Evolutionary conservation across 148 eudicot species (phyloP).

Genomic region (Suaeda aralocaspica): DNA sequence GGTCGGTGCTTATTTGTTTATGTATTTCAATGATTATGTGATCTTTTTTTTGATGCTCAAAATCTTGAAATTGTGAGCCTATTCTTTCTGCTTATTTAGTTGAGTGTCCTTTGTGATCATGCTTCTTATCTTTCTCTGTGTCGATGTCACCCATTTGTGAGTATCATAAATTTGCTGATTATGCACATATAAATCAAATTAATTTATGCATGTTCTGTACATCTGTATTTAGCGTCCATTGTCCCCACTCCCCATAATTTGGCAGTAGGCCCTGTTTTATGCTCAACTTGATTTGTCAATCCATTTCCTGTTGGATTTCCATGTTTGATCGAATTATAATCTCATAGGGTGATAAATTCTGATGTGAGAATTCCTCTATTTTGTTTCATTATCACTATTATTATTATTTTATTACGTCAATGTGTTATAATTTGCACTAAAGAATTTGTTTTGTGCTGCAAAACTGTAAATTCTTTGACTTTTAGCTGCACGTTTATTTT

Average conservation of each 20-base stretch:
- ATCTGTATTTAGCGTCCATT: neutral
- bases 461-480: neutral
- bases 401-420: neutral
- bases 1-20: conserved; percentile 31
- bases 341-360: neutral
- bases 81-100: neutral
- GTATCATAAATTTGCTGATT: neutral
- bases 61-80: neutral
- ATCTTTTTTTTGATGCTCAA: neutral
- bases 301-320: neutral
- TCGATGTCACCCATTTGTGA: neutral
- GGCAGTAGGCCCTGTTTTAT: too few relatives aligned
- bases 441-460: too few relatives aligned
- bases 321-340: neutral
- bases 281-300: neutral
- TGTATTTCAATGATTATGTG: neutral
- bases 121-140: neutral
- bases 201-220: neutral
- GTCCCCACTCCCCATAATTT: too few relatives aligned
- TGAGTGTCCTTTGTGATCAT: neutral
- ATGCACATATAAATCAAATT: neutral
- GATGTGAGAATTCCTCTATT: neutral
- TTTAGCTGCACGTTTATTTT: neutral
- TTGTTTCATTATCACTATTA: neutral
- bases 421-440: too few relatives aligned